Percentiles rank a stretch among this genome's conserved stretches.
Evolutionary conservation across 2,329 filamentous ascomycete species (phyloP).

Genomic region (Penicillium sp.): DNA sequence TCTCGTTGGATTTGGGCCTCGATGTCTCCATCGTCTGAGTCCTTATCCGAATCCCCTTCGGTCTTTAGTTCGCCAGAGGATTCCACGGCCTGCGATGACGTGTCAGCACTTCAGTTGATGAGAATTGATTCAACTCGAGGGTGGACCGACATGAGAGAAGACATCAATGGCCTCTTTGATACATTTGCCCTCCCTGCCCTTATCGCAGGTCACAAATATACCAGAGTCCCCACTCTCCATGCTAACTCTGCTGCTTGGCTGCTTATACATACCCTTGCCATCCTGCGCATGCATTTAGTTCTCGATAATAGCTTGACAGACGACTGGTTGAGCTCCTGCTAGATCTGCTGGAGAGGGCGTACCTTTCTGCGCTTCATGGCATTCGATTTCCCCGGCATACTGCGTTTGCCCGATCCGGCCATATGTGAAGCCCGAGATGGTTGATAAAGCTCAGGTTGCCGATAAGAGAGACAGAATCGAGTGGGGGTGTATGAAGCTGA

Average conservation of each 20-base stretch:
- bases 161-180: conserved; percentile 54
- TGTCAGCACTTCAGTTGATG: not conserved
- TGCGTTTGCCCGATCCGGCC: conserved; percentile 29
- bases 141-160: conserved; percentile 48
- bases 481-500: conserved; percentile 7
- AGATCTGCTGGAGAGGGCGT: not conserved
- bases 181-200: conserved; percentile 57
- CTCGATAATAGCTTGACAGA: not conserved
- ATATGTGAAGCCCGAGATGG: conserved; percentile 12
- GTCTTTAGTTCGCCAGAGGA: conserved; percentile 6
- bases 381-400: conserved; percentile 32
- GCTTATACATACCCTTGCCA: conserved; percentile 20
- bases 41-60: conserved; percentile 21
- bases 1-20: conserved; percentile 58
- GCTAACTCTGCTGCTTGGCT: conserved; percentile 25
- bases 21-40: conserved; percentile 49
- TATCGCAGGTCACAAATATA: conserved; percentile 60
- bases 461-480: conserved; percentile 3
- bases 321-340: not conserved
- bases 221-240: conserved; percentile 53
- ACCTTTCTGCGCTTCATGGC: conserved; percentile 36
- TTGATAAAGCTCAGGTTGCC: not conserved
- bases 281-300: conserved; percentile 9
- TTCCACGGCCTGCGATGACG: conserved; percentile 12
- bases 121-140: not conserved